Conservation (phyloP, 495 filamentous ascomycete genomes). For the Aspergillus carlsbadensis region DNA sequence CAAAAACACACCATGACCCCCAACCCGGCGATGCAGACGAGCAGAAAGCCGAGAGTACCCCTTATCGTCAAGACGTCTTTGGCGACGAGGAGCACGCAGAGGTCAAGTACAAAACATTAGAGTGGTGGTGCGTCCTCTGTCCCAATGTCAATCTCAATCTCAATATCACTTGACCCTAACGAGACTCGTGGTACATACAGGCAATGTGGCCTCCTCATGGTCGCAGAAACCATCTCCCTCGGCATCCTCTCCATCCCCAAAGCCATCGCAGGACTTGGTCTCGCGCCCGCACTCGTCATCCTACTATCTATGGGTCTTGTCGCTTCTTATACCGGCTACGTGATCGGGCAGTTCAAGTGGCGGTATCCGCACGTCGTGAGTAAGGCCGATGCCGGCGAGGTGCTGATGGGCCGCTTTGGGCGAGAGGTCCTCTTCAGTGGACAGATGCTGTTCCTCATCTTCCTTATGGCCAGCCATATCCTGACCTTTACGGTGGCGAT, state of each 20-base stretch:
- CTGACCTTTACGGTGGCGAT: constrained; percentile 76
- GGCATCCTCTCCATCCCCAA: constrained; percentile 64
- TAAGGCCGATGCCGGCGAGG: constrained; percentile 68
- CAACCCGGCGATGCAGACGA: background rate
- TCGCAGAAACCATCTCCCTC: constrained; percentile 71
- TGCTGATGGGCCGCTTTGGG: constrained; percentile 62
- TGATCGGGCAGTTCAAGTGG: constrained; percentile 76
- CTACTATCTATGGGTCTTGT: constrained; percentile 67
- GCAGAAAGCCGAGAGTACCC: background rate
- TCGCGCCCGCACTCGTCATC: constrained; percentile 56
- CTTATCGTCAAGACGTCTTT: background rate
- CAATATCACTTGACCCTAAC: too few species aligned
- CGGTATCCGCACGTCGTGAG: constrained; percentile 66
- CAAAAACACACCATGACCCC: background rate
- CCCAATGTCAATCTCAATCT: too few species aligned
- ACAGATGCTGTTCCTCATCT: constrained; percentile 67
- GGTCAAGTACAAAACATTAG: constrained; percentile 1
- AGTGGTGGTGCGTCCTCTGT: background rate
- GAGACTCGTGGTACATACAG: too few species aligned
- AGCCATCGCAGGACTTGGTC: constrained; percentile 63
- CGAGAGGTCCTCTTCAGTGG: constrained; percentile 62
- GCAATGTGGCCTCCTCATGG: constrained; percentile 56
- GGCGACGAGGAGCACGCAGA: constrained; percentile 2
- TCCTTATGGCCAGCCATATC: constrained; percentile 76
- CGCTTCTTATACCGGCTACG: constrained; percentile 74